These are phyloP conservation scores for Lepiota brunneoincarnata DNA, from an alignment of 768 basidiomycete genomes.

Conservation along the genomic window DNA sequence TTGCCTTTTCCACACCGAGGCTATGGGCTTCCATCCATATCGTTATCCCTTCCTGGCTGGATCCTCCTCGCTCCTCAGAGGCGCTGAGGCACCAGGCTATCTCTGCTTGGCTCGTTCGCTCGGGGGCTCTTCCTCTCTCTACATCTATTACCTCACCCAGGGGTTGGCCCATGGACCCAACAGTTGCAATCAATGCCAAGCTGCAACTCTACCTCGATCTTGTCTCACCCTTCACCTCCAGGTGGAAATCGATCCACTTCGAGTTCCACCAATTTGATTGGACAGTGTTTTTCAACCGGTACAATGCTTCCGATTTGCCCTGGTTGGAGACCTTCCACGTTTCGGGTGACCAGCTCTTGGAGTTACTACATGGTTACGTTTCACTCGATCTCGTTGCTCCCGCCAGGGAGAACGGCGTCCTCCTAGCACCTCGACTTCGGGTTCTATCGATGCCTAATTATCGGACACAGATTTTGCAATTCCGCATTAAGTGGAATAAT, in stretches of 20 bases:
- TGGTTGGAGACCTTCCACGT: neutral
- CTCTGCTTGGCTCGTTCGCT: conserved; percentile 4
- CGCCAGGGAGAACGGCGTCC: neutral
- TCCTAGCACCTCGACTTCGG: conserved; percentile 1
- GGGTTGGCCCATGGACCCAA: neutral
- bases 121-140: conserved; percentile 5
- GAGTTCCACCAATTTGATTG: neutral
- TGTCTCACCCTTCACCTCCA: neutral
- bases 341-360: neutral
- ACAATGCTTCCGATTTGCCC: neutral
- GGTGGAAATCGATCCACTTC: conserved; percentile 5
- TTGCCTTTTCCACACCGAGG: conserved; percentile 13
- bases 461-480: neutral
- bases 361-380: neutral
- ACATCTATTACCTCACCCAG: neutral
- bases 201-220: conserved; percentile 1
- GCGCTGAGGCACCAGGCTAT: neutral
- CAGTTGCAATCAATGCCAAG: neutral
- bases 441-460: neutral
- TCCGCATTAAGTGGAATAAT: neutral
- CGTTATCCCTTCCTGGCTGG: neutral
- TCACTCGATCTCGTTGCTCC: neutral
- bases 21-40: conserved; percentile 14
- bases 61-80: neutral
- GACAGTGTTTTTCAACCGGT: neutral